Evolutionary conservation across 192 early-diverging fungal genomes (phyloP).

Genomic region (Linderina pennispora): DNA sequence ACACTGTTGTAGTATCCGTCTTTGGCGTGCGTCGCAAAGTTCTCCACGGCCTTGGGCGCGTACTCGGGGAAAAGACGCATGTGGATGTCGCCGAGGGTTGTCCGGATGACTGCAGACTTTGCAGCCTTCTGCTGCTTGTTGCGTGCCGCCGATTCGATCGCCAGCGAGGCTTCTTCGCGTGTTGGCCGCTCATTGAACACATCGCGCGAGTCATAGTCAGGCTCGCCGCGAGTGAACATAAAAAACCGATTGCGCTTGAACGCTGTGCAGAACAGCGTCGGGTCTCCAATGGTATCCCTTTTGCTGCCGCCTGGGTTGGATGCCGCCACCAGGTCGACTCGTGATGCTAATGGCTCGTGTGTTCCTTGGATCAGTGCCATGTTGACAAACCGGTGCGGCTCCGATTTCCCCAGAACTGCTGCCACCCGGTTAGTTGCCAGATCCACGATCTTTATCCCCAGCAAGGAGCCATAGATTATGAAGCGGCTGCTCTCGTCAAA

Average conservation of each 20-base stretch:
- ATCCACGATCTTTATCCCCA: slow-evolving; percentile 95
- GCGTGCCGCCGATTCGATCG: slow-evolving; percentile 54
- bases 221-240: slow-evolving; percentile 85
- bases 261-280: slow-evolving; percentile 86
- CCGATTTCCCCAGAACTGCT: slow-evolving; percentile 81
- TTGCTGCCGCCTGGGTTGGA: slow-evolving; percentile 79
- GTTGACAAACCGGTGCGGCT: slow-evolving; percentile 87
- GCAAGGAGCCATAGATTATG: slow-evolving; percentile 85
- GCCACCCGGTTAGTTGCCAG: slow-evolving; percentile 79
- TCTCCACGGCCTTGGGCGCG: slow-evolving; percentile 84
- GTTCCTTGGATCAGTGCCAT: slow-evolving; percentile 83
- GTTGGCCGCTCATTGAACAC: slow-evolving; percentile 98
- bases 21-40: slow-evolving; percentile 82
- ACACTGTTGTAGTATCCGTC: slow-evolving; percentile 87
- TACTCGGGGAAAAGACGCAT: slow-evolving; percentile 83
- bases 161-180: slow-evolving; percentile 90
- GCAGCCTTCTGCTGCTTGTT: slow-evolving; percentile 59
- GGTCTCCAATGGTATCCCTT: slow-evolving; percentile 66
- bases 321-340: slow-evolving; percentile 59
- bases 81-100: slow-evolving; percentile 88
- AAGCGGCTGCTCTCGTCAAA: slow-evolving; percentile 91
- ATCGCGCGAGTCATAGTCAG: slow-evolving; percentile 66
- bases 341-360: neutral
- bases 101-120: slow-evolving; percentile 76
- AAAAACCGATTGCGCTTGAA: slow-evolving; percentile 92